Conservation (phyloP, 352 stramenopile genomes). For the Globisporangium cystogenes region DNA sequence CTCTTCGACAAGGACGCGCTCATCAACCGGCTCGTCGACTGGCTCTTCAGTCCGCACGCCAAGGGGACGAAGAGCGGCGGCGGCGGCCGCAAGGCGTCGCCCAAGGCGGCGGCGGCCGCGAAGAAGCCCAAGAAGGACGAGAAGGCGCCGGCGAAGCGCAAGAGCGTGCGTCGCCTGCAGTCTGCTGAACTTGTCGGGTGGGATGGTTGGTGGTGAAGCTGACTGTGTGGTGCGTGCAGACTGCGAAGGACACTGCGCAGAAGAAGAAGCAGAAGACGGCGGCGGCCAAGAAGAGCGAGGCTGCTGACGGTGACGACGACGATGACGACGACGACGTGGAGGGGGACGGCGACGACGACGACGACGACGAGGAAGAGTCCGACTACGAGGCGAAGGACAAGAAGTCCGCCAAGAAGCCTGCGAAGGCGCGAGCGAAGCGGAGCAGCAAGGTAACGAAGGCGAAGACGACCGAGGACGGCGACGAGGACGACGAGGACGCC, state of each 20-base stretch:
- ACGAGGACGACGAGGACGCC: conserved; percentile 3
- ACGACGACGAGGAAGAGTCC: background rate
- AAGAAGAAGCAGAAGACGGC: conserved; percentile 27
- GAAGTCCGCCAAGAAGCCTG: conserved; percentile 8
- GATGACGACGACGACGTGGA: conserved; percentile 1
- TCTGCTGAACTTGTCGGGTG: too few species aligned
- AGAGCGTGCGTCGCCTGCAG: conserved; percentile 17
- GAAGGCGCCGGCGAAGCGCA: conserved; percentile 27
- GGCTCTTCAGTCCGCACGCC: conserved; percentile 67
- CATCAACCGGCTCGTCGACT: conserved; percentile 65
- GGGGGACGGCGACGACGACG: background rate
- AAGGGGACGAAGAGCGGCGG: conserved; percentile 31
- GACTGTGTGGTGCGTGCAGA: conserved; percentile 1
- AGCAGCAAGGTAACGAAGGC: conserved; percentile 8
- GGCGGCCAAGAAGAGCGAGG: conserved; percentile 15
- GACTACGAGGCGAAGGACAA: conserved; percentile 2
- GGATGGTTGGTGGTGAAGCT: too few species aligned
- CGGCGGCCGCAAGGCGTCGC: conserved; percentile 5
- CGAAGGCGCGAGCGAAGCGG: conserved; percentile 6
- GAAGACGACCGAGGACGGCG: background rate
- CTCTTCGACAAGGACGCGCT: conserved; percentile 56
- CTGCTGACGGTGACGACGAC: conserved; percentile 10
- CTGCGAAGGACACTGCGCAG: conserved; percentile 12
- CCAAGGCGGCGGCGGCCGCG: background rate
- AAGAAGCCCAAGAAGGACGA: conserved; percentile 16